Conservation (phyloP, 495 filamentous ascomycete species). For the Hypoxylon rickii region DNA sequence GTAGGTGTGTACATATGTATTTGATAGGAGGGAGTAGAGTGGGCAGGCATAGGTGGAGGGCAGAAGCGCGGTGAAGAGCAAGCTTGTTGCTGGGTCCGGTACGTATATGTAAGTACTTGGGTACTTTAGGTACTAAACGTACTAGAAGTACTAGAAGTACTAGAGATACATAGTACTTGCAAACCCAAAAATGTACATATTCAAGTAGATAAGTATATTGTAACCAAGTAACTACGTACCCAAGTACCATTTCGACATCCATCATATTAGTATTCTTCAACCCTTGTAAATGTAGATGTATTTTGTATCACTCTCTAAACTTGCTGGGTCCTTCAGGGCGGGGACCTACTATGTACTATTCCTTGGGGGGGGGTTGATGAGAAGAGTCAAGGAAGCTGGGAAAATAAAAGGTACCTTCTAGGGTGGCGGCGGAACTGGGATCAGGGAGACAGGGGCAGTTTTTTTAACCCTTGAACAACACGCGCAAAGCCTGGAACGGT, state of each 20-base stretch:
- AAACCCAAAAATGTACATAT: not conserved
- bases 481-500: too few species aligned
- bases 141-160: too few species aligned
- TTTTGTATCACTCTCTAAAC: not conserved
- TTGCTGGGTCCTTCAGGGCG: constrained; percentile 18
- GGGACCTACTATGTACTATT: constrained; percentile 17
- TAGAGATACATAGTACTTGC: too few species aligned
- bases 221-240: constrained; percentile 18
- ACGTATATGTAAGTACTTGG: constrained; percentile 18
- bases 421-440: constrained; percentile 32
- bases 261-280: constrained; percentile 30
- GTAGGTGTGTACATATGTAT: constrained; percentile 41
- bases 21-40: constrained; percentile 39
- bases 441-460: constrained; percentile 28
- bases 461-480: too few species aligned
- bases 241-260: constrained; percentile 8
- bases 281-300: not conserved
- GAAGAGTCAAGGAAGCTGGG: constrained; percentile 2
- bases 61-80: constrained; percentile 40
- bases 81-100: constrained; percentile 28
- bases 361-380: constrained; percentile 9
- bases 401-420: constrained; percentile 4
- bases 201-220: too few species aligned
- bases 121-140: too few species aligned
- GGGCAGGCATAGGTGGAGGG: constrained; percentile 30